phyloP scores from a whole-genome alignment of 345 rosid species.

The Stellera chamaejasme region DNA sequence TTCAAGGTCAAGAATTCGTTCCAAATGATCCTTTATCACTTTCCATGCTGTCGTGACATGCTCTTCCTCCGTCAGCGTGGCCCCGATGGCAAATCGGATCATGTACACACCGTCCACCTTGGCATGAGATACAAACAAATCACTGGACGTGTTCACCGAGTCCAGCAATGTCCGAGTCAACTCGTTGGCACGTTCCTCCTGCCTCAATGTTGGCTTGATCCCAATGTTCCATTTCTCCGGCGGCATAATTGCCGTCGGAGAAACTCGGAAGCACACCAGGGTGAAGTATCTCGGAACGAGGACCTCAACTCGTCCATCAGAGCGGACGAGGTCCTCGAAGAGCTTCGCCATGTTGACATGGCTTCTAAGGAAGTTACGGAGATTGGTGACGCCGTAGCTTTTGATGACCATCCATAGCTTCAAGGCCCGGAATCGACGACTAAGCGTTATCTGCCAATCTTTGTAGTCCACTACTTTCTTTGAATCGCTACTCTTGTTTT shows the following conservation, averaged over 20 bases:
- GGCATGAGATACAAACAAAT: constrained; percentile 31
- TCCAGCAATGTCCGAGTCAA: constrained; percentile 34
- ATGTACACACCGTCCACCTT: constrained; percentile 25
- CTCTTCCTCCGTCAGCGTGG: constrained; percentile 34
- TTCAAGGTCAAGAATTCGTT: no score
- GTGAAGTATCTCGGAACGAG: constrained; percentile 30
- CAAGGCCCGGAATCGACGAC: constrained; percentile 35
- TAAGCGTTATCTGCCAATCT: constrained; percentile 41
- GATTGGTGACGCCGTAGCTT: constrained; percentile 24
- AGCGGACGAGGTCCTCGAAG: constrained; percentile 29
- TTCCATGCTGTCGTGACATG: constrained; percentile 45
- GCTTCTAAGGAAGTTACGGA: constrained; percentile 29
- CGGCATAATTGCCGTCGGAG: no score
- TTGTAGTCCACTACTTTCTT: constrained; percentile 32
- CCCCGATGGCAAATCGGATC: constrained; percentile 39
- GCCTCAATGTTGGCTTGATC: no score
- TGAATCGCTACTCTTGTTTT: constrained; percentile 23
- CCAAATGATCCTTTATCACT: constrained; percentile 16
- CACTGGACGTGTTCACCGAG: constrained; percentile 30
- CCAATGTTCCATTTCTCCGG: no score
- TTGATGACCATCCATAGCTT: constrained; percentile 34
- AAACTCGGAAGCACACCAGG: constrained; percentile 31
- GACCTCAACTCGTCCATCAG: constrained; percentile 33
- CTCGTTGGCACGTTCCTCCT: not conserved
- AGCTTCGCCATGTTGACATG: constrained; percentile 26